Evolutionary conservation across 805 yeast species (phyloP).

Genomic region (Ogataea populi-albae): DNA sequence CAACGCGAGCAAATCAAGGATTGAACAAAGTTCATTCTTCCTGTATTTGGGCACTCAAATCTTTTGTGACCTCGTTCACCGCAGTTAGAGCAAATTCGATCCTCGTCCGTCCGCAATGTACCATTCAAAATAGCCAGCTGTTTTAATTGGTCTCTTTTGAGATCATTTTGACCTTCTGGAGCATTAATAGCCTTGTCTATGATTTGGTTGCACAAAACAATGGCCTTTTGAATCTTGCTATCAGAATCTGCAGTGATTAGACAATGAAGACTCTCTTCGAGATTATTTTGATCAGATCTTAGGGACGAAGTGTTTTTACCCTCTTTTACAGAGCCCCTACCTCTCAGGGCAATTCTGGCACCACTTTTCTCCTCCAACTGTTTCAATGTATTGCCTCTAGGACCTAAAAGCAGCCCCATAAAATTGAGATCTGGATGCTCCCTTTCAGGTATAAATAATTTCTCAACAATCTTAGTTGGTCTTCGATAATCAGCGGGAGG

Average conservation of each 20-base stretch:
- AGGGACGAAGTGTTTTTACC: constrained; percentile 61
- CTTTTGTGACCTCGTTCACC: constrained; percentile 64
- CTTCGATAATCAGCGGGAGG: constrained; percentile 78
- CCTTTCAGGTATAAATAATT: constrained; percentile 77
- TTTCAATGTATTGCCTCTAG: constrained; percentile 88
- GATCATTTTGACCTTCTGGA: constrained; percentile 91
- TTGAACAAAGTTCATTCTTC: constrained; percentile 42
- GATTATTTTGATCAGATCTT: constrained; percentile 48
- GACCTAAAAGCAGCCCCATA: constrained; percentile 88
- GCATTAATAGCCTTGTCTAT: constrained; percentile 80
- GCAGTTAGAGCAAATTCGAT: constrained; percentile 60
- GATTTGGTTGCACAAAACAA: constrained; percentile 67
- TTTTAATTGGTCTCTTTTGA: constrained; percentile 85
- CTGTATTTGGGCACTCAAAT: constrained; percentile 60
- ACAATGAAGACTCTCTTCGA: constrained; percentile 87
- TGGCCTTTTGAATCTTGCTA: constrained; percentile 72
- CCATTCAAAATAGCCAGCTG: constrained; percentile 94
- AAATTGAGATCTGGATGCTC: constrained; percentile 92
- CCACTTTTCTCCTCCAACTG: constrained; percentile 81
- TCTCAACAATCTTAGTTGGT: constrained; percentile 67
- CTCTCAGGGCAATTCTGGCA: constrained; percentile 87
- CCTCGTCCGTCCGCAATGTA: constrained; percentile 73
- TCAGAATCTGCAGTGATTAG: constrained; percentile 79
- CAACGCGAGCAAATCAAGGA: constrained; percentile 71
- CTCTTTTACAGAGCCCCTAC: constrained; percentile 93